A percentile compares a stretch with the other conserved stretches of the same genome.
These are phyloP conservation scores for Macrophomina phaseolina DNA, from an alignment of 2,329 filamentous ascomycete species.

Conservation along the genomic window DNA sequence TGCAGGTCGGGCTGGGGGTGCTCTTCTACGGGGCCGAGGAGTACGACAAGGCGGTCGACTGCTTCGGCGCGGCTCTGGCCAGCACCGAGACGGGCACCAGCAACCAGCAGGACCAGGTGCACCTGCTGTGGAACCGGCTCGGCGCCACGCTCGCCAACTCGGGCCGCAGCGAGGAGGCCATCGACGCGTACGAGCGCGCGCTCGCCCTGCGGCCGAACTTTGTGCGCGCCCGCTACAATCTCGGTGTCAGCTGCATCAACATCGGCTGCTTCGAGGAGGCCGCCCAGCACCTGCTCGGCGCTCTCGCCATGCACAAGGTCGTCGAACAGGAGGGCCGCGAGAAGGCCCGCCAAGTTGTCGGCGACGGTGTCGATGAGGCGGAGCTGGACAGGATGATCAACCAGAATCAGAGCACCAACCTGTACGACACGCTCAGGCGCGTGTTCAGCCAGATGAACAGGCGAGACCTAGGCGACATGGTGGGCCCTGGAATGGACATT, in stretches of 20 bases:
- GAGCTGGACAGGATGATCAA: constrained; percentile 86
- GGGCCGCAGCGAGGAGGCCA: constrained; percentile 91
- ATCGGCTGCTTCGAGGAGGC: constrained; percentile 95
- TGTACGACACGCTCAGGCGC: constrained; percentile 90
- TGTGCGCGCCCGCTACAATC: constrained; percentile 93
- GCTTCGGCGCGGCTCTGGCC: constrained; percentile 90
- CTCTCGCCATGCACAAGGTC: constrained; percentile 92
- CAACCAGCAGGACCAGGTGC: constrained; percentile 85
- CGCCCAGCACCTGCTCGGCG: constrained; percentile 88
- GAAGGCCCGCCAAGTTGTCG: constrained; percentile 81
- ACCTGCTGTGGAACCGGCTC: constrained; percentile 95
- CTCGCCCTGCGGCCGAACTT: constrained; percentile 92
- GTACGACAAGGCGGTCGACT: constrained; percentile 98
- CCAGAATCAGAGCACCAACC: constrained; percentile 95
- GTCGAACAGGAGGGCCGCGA: constrained; percentile 85
- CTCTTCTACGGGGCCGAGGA: constrained; percentile 98
- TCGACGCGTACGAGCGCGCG: constrained; percentile 93
- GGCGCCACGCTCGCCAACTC: constrained; percentile 96
- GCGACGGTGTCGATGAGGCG: constrained; percentile 65
- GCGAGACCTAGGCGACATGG: constrained; percentile 84
- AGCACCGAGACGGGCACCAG: constrained; percentile 81
- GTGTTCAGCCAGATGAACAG: constrained; percentile 98
- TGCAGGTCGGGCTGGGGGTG: constrained; percentile 95
- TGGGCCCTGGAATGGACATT: constrained; percentile 88
- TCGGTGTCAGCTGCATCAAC: constrained; percentile 96